A percentile compares a stretch with the other conserved stretches of the same genome.
phyloP scores from a whole-genome alignment of 2,329 filamentous ascomycete species.

The Chrysosporium keratinophilum region DNA sequence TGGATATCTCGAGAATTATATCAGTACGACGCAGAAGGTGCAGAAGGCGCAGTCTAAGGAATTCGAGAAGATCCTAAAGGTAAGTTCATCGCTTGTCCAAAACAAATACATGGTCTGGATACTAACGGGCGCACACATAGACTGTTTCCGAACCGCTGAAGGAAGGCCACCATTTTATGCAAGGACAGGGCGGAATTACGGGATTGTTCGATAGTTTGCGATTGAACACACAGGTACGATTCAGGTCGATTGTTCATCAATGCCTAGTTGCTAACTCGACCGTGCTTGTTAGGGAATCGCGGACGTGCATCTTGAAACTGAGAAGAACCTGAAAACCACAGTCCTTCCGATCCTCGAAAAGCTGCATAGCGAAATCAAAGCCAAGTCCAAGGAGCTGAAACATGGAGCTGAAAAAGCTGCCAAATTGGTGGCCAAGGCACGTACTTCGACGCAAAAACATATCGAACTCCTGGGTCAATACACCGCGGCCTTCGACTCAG shows the following conservation, averaged over 20 bases:
- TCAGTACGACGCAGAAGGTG: constrained; percentile 73
- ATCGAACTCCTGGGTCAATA: constrained; percentile 88
- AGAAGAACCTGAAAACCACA: constrained; percentile 75
- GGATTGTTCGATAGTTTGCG: constrained; percentile 92
- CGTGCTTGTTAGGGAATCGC: constrained; percentile 54
- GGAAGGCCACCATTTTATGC: constrained; percentile 88
- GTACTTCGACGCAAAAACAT: constrained; percentile 79
- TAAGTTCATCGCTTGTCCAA: neutral
- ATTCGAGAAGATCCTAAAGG: constrained; percentile 86
- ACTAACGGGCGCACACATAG: constrained; percentile 35
- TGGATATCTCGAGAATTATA: constrained; percentile 82
- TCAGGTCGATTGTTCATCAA: neutral
- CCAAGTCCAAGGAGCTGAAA: constrained; percentile 81
- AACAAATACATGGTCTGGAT: neutral
- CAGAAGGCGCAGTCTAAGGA: constrained; percentile 81
- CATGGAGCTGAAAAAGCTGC: constrained; percentile 70
- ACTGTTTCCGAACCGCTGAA: constrained; percentile 74
- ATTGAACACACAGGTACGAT: constrained; percentile 64
- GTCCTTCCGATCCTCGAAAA: constrained; percentile 83
- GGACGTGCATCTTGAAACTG: constrained; percentile 82
- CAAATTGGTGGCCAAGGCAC: constrained; percentile 86
- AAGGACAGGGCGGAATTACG: constrained; percentile 73
- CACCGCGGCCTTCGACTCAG: constrained; percentile 65
- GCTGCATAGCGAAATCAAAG: constrained; percentile 91
- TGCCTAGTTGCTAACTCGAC: neutral